Evolutionary conservation across 2,329 filamentous ascomycete species (phyloP).

Genomic region (Fusarium coffeatum): DNA sequence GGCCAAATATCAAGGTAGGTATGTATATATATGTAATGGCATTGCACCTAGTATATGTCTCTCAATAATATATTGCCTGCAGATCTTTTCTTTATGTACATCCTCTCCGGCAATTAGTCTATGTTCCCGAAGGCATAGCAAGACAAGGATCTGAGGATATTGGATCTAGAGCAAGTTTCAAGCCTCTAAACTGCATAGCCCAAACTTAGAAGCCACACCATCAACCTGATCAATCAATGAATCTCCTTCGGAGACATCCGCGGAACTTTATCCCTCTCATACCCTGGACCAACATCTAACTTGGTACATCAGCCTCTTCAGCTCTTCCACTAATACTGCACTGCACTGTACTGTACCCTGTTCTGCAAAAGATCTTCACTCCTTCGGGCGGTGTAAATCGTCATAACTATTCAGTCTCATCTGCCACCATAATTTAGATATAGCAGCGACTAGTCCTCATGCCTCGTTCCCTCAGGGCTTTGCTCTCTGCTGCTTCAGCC

Average conservation of each 20-base stretch:
- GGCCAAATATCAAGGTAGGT: neutral
- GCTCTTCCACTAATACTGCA: neutral
- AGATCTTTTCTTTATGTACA: neutral
- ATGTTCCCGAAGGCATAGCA: neutral
- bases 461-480: neutral
- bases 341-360: neutral
- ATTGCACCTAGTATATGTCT: neutral
- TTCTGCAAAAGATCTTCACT: neutral
- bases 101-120: neutral
- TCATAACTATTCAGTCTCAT: constrained; percentile 3
- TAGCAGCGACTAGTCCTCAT: neutral
- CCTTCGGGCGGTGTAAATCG: constrained; percentile 1
- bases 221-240: constrained; percentile 15
- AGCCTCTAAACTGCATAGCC: constrained; percentile 2
- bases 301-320: constrained; percentile 10
- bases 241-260: constrained; percentile 13
- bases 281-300: constrained; percentile 1
- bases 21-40: neutral
- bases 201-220: constrained; percentile 22
- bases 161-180: neutral
- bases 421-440: neutral
- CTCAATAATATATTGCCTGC: neutral
- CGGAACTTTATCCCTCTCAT: neutral
- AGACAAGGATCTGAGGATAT: constrained; percentile 1
- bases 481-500: neutral